Base-by-base conservation (phyloP, 1,139 yeast genomes). In the Torulaspora pretoriensis region DNA sequence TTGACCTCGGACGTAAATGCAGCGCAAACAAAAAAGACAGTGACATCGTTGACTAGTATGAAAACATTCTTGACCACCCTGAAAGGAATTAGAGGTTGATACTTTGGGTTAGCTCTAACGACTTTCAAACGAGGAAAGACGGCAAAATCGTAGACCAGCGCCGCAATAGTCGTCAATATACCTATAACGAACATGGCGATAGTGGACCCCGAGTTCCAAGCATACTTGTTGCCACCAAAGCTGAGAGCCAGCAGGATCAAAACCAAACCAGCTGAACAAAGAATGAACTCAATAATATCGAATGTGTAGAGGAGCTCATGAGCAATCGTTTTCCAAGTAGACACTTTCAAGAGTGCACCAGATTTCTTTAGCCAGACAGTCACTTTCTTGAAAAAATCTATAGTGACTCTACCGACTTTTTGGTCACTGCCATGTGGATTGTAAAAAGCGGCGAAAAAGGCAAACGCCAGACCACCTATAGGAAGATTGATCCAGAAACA, bases 401-500 rank as follows among this genome's bases (percentile, higher is more conserved):
- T 27, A 22, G 32, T 16, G 8, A 24, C 17, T 9, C 33, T 14
- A 2, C 23, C 13, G 10, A 32, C n/a, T 13, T 38, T 19, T 17
- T 37, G 27, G 17, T 28, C 26, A 10, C 67, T 61, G 3, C 77
- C 76, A 29, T 61, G 61, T 12, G 88, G 85, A 35, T 74, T 69
- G 64, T 79, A 81, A n/a, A 75, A 70, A 36, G 70, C 55, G 6
- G 69, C 47, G 40, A 83, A 68, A 16, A 75, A 58, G 0, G 65
- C 59, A 13, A 74, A 63, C 0, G 84, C 81, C 3, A 73, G 50
- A 0, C 83, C 88, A 13, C 86, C 85, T 39, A 82, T 67, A 4
- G 90, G 88, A 47, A 84, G 64, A 59, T 83, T 83, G 55, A 84
- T 72, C 62, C 79, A 84, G 61, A 83, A 84, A 55, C 87, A 80